Evolutionary conservation across 768 basidiomycete species (phyloP).

Genomic region (Trichaptum fuscoviolaceum): DNA sequence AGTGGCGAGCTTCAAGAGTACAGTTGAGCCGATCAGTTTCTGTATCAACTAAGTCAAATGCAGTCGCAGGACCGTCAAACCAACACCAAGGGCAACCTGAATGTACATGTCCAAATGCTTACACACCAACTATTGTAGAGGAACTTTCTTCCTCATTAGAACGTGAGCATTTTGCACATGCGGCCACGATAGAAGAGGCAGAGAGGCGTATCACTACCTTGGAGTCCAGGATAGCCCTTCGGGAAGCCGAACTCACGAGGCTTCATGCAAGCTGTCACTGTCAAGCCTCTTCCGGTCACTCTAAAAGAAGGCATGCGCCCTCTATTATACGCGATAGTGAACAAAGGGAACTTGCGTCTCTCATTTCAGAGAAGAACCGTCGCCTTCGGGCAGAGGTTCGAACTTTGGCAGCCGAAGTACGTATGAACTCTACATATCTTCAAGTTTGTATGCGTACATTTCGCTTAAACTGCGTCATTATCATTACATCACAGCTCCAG

Average conservation of each 20-base stretch:
- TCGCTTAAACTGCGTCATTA: too few relatives aligned
- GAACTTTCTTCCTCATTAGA: not conserved
- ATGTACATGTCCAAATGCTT: constrained; percentile 3
- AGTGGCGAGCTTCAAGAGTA: not conserved
- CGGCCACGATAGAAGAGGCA: not conserved
- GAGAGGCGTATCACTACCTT: not conserved
- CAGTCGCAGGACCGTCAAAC: not conserved
- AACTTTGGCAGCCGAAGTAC: not conserved
- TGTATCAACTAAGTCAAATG: not conserved
- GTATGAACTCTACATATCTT: not conserved
- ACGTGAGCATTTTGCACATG: not conserved
- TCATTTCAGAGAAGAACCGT: not conserved
- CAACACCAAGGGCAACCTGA: not conserved
- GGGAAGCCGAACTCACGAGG: not conserved
- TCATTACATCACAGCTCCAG: not conserved
- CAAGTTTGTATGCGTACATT: too few relatives aligned
- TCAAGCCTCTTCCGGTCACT: not conserved
- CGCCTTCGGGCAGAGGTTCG: not conserved
- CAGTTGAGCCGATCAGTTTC: not conserved
- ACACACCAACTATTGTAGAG: not conserved
- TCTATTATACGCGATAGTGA: not conserved
- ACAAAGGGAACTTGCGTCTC: not conserved
- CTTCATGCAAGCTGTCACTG: not conserved
- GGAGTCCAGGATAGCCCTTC: not conserved
- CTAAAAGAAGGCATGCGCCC: not conserved